phyloP scores from a whole-genome alignment of 768 basidiomycete species.

The Tubosaeta sp. region DNA sequence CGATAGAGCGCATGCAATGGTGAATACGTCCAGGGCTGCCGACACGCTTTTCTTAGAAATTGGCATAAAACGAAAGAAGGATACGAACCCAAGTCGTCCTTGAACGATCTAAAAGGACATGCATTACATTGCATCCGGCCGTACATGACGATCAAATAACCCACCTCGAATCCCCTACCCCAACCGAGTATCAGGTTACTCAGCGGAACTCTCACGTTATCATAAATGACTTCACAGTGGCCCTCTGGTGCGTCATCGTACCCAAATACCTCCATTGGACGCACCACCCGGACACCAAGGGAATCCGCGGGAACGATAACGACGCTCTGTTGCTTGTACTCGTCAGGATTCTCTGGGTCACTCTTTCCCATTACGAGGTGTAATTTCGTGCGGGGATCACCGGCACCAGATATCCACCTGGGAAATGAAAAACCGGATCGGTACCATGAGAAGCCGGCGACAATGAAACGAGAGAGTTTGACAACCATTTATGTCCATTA shows the following conservation, averaged over 20 bases:
- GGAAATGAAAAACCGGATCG: conserved; percentile 6
- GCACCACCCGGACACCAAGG: conserved; percentile 82
- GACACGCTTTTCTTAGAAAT: neutral
- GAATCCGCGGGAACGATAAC: conserved; percentile 89
- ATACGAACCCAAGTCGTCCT: conserved; percentile 81
- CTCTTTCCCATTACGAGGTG: conserved; percentile 96
- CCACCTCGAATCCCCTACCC: conserved; percentile 91
- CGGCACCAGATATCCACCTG: conserved; percentile 98
- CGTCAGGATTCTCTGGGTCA: conserved; percentile 74
- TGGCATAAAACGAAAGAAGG: neutral
- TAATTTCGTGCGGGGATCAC: conserved; percentile 82
- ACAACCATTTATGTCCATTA: conserved; percentile 93
- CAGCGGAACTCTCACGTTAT: conserved; percentile 87
- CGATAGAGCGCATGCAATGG: conserved; percentile 97
- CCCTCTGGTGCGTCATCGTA: conserved; percentile 97
- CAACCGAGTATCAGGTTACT: conserved; percentile 84
- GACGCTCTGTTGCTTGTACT: conserved; percentile 86
- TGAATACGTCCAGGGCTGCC: conserved; percentile 89
- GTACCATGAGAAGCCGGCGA: conserved; percentile 9
- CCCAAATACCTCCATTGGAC: conserved; percentile 93
- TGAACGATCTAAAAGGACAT: conserved; percentile 70
- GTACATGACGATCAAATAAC: neutral
- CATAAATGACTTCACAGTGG: conserved; percentile 92
- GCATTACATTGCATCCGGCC: neutral
- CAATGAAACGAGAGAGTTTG: neutral